These are phyloP conservation scores for Trichomonas tenax DNA, from an alignment of 208 protist species.

Conservation along the genomic window DNA sequence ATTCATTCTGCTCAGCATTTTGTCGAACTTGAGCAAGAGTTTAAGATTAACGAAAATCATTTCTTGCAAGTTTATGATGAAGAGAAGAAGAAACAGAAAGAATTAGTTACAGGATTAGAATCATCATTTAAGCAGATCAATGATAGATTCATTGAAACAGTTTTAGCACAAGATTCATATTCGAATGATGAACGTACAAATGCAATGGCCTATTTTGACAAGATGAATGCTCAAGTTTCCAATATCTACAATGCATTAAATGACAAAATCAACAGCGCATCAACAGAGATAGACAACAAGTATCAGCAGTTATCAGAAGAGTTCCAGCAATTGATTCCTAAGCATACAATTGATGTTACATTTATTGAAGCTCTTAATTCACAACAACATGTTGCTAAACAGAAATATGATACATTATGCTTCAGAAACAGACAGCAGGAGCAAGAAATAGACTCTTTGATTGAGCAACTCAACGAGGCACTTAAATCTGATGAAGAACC, in stretches of 20 bases:
- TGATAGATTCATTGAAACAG: background rate
- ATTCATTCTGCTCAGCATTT: background rate
- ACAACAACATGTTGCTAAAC: background rate
- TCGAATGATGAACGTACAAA: background rate
- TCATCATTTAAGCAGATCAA: background rate
- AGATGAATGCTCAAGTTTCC: background rate
- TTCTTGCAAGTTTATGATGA: background rate
- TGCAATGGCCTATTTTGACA: background rate
- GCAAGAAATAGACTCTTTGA: background rate
- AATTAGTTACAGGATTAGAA: background rate
- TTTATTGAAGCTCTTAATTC: background rate
- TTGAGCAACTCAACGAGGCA: background rate
- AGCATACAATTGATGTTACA: background rate
- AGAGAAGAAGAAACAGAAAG: background rate
- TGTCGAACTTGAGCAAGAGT: background rate
- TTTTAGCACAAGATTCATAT: background rate
- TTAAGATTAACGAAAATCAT: background rate
- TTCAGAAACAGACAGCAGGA: background rate
- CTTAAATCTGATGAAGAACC: background rate
- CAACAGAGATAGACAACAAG: background rate
- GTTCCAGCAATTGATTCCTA: background rate
- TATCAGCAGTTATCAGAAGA: background rate
- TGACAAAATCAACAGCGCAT: background rate
- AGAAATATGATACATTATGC: background rate
- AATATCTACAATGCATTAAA: background rate